Conservation (phyloP, 768 basidiomycete genomes). For the Hypholoma sublateritium region DNA sequence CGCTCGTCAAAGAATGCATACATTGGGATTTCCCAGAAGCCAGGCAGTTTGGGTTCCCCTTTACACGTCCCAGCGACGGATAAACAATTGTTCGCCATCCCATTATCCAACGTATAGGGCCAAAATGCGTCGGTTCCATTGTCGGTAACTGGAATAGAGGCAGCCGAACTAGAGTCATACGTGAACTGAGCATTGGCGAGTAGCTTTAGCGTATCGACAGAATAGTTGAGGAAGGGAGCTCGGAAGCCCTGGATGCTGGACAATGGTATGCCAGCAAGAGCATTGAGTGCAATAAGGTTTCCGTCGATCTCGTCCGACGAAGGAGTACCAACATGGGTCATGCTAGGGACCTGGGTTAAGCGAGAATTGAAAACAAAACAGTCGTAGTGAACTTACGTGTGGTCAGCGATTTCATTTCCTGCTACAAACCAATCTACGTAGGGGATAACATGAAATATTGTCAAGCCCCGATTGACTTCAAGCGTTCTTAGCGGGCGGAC, state of each 20-base stretch:
- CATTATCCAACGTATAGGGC: constrained; percentile 82
- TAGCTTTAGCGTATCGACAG: constrained; percentile 56
- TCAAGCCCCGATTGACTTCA: not conserved
- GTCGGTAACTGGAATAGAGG: constrained; percentile 67
- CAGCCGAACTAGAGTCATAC: constrained; percentile 66
- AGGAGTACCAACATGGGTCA: constrained; percentile 75
- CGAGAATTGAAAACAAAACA: constrained; percentile 1
- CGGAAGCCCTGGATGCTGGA: constrained; percentile 69
- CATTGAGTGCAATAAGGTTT: constrained; percentile 76
- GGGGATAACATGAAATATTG: not conserved
- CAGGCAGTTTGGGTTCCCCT: constrained; percentile 70
- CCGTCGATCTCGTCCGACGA: constrained; percentile 69
- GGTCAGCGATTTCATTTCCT: constrained; percentile 82
- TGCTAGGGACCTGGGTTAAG: constrained; percentile 38
- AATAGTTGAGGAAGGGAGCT: constrained; percentile 73
- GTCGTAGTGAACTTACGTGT: constrained; percentile 49
- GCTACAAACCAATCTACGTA: constrained; percentile 71
- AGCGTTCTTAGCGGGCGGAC: constrained; percentile 8
- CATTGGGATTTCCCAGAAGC: constrained; percentile 87
- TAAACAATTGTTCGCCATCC: constrained; percentile 78
- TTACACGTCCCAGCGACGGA: constrained; percentile 54
- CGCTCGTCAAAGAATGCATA: constrained; percentile 69
- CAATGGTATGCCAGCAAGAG: constrained; percentile 75
- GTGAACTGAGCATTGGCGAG: constrained; percentile 59
- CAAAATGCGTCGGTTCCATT: constrained; percentile 72